Evolutionary conservation across 2,329 filamentous ascomycete species (phyloP), one percentile per base, ranked within the genome.

Genomic region (Hypoxylon sp.): DNA sequence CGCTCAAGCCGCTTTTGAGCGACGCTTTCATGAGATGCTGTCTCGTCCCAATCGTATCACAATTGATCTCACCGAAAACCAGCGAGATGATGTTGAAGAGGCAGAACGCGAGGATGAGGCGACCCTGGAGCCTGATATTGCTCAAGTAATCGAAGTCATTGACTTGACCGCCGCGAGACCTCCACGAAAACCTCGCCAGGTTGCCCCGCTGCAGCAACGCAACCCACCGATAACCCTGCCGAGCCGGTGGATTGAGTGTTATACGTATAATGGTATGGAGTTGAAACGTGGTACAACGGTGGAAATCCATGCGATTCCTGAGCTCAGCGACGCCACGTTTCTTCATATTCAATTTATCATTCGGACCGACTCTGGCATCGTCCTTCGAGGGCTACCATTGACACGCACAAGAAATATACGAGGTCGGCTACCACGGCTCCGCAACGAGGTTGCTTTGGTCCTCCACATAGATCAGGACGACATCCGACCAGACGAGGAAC

Each of bases 371-470:
- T 17, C 47, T 7, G 70, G 62, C 8, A 47, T 72, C 3, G 39
- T 63, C 6, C 60, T 76, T n/a, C 72, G 70, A n/a, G 74, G 74
- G 0, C 64, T 75, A 4, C 71, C 73, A 11, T 55, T 75, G 2
- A 74, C 74, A 0, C 72, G 74, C 1, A 64, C 68, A 17, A 70
- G 68, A 41, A 65, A 74, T 17, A 60, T 76, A 8, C 68, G 72
- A 19, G 73, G 73, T 1, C 68, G 67, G 30, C 56, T 76, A 10
- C 72, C 68, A 4, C 65, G 73, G 22, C 56, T 69, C 6, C 70
- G 72, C 15, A 76, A 76, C 37, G 74, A 76, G 54, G 48, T 76
- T 4, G 70, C 67, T 19, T 59, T 74, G 28, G 46, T 76, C 1
- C 67, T 75, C 8, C 62, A 71, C 32, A 55, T 73, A 6, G 72